Evolutionary conservation across 2,329 filamentous ascomycete genomes (phyloP), one percentile per base, ranked within the genome.

Genomic region (Rutstroemia sp.): DNA sequence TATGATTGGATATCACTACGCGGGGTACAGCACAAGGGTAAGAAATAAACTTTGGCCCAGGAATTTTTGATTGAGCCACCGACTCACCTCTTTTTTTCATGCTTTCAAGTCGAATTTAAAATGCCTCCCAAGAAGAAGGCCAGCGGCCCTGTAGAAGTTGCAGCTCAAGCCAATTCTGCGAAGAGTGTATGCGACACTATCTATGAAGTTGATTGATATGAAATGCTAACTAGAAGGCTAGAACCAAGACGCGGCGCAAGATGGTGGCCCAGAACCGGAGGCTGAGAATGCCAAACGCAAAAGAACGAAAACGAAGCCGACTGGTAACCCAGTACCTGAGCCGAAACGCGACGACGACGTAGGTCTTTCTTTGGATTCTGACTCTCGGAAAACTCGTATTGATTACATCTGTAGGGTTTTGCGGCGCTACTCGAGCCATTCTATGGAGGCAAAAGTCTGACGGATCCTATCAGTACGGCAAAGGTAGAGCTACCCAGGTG

Each of bases 391-490:
- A 41, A 16, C n/a, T n/a, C 16, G 16, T 17, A n/a, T 42, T 38
- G 27, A 45, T 21, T 21, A 44, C 9, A 12, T 45, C 51, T 30
- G 47, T 34, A 75, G 66, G 75, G 75, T 19, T 85, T 85, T 65
- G 81, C 86, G 65, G 81, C 82, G 39, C 74, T 87, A 25, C 76
- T 88, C 25, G 78, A 87, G 66, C 84, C 85, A 0, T 87, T 87
- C 68, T 88, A 88, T 70, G 83, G 84, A 65, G 82, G 78, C 59
- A 88, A 87, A 69, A 77, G 77, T 50, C 70, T 87, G 56, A 86
- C 82, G 0, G 85, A 87, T 67, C 83, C 84, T 3, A 88, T 88
- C 66, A 78, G 86, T 59, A 87, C 84, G 1, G 84, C 83, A 27
- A 75, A 73, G 60, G 70, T 68, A 61, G 21, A 53, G 6, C 34